These are phyloP conservation scores for Wallacemonas collosoma DNA, from an alignment of 208 protist genomes.

Conservation along the genomic window DNA sequence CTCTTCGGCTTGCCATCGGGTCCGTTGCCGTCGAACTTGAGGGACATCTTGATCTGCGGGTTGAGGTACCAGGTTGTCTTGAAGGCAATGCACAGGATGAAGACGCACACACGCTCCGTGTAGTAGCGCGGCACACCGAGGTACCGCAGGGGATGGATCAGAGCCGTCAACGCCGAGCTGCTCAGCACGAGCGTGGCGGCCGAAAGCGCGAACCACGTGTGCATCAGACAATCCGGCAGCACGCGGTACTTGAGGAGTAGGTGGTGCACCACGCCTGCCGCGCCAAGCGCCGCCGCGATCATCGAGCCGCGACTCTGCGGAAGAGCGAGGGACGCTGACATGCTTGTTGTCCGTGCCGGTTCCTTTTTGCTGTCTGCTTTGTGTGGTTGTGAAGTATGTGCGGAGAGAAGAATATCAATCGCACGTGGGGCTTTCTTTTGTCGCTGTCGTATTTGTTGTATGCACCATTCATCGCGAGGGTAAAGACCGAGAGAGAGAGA, in stretches of 20 bases:
- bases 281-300: slow-evolving; percentile 30
- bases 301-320: slow-evolving; percentile 20
- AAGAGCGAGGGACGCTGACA: slow-evolving; percentile 5
- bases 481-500: slow-evolving; percentile 1
- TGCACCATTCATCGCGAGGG: neutral
- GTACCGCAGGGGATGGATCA: slow-evolving; percentile 44
- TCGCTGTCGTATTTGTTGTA: neutral
- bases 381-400: slow-evolving; percentile 1
- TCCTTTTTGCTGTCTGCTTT: slow-evolving; percentile 8
- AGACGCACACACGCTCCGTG: slow-evolving; percentile 29
- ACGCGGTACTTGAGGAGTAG: slow-evolving; percentile 33
- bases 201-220: slow-evolving; percentile 47
- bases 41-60: slow-evolving; percentile 43
- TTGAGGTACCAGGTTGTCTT: slow-evolving; percentile 38
- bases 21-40: slow-evolving; percentile 40
- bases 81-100: slow-evolving; percentile 32
- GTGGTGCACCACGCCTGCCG: slow-evolving; percentile 25
- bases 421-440: no score
- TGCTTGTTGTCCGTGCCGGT: neutral
- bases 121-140: slow-evolving; percentile 36
- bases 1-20: slow-evolving; percentile 27
- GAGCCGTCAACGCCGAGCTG: slow-evolving; percentile 28
- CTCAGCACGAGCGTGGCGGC: slow-evolving; percentile 35
- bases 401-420: neutral
- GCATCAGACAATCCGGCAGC: slow-evolving; percentile 40